Base-by-base conservation (phyloP, 2,329 filamentous ascomycete genomes). In the Phyllosticta capitalensis region DNA sequence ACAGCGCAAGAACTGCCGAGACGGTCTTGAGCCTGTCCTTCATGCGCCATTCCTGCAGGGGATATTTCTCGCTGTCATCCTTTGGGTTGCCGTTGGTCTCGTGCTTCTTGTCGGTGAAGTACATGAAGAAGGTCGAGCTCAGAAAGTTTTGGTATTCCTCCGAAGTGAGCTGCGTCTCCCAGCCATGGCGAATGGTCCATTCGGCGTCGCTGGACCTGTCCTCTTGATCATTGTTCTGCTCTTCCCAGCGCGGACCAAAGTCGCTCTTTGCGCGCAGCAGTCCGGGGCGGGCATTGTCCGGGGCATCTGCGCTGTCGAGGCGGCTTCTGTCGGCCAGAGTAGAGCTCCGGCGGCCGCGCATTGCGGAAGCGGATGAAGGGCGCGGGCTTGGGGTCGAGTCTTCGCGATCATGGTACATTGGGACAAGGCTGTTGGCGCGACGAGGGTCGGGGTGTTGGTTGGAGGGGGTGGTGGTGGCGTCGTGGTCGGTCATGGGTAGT, bases 61-160 rank as follows among this genome's bases (percentile, higher is more conserved):
- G 81, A 61, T 72, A 75, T 38, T 70, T 71, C 64, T 74, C 76
- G 60, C 76, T 76, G 20, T 78, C 76, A 61, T 77, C 75, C 70
- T 91, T 90, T 17, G 91, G 90, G 65, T 92, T 90, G 21, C 91
- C 94, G 38, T 90, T 92, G 21, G 90, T 94, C 72, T 97, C 94
- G 75, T 99, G 94, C 57, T 92, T 87, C 75, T 97, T 97, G 74
- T 99, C 94, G 64, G 92, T 96, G 74, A 89, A 99, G 76, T 99
- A 99, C 92, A 97, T 97, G 78, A 96, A 97, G 84, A 95, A 99
- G 65, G 90, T 95, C 70, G 87, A 91, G 56, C 88, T 90, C 64
- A 96, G 79, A 65, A 91, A 83, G 60, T 88, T 88, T 66, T 95
- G 88, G 67, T 95, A 92, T 69, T 96, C 90, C 65, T 91, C 89